Conservation (phyloP, 345 rosid species). For the Pugionium dolabratum region DNA sequence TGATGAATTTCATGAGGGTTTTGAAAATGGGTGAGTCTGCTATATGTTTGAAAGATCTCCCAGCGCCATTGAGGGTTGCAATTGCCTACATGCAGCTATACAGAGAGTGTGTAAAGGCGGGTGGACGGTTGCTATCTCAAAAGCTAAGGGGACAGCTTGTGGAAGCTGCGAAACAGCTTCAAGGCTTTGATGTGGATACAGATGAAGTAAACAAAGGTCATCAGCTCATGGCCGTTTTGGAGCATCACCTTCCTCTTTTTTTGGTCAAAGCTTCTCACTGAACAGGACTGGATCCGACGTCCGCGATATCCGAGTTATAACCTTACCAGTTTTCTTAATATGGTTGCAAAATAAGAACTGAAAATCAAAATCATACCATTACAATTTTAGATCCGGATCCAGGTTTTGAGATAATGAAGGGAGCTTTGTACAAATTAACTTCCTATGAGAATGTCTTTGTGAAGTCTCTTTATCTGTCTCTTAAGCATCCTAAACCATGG, state of each 20-base stretch:
- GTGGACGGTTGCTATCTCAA: conserved; percentile 68
- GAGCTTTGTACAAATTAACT: conserved; percentile 19
- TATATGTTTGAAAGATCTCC: conserved; percentile 67
- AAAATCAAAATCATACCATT: conserved; percentile 13
- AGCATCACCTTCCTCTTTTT: conserved; percentile 83
- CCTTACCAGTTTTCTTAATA: neutral
- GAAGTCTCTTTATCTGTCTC: conserved; percentile 32
- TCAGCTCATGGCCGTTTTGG: conserved; percentile 65
- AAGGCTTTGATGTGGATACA: conserved; percentile 54
- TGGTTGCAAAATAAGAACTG: conserved; percentile 28
- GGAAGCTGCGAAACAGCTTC: conserved; percentile 74
- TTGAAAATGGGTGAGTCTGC: conserved; percentile 75
- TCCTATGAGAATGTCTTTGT: conserved; percentile 34
- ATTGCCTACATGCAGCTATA: conserved; percentile 79
- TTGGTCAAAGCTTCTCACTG: conserved; percentile 46
- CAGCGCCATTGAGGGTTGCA: conserved; percentile 75
- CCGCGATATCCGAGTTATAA: conserved; percentile 15
- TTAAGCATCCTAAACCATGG: conserved; percentile 31
- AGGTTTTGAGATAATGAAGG: conserved; percentile 22
- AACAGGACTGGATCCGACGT: conserved; percentile 23
- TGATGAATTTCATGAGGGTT: conserved; percentile 64
- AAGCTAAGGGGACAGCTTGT: conserved; percentile 83
- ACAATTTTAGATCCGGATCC: conserved; percentile 28
- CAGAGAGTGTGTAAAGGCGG: conserved; percentile 66
- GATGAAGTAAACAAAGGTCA: conserved; percentile 46